phyloP scores from a whole-genome alignment of 768 basidiomycete species.

The Sistotremastrum niveocremeum region DNA sequence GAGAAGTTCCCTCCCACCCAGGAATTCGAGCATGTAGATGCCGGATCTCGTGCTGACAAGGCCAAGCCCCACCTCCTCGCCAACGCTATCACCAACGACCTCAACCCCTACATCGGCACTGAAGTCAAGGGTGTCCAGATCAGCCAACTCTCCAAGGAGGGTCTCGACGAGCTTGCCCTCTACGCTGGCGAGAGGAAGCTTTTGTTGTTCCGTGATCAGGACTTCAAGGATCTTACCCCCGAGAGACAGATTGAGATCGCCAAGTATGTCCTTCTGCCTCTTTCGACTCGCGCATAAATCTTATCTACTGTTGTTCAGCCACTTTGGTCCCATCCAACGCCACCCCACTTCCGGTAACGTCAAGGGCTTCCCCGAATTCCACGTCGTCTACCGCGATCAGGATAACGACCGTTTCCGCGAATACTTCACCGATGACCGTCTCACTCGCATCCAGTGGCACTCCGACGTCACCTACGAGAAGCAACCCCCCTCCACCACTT shows the following conservation, averaged over 20 bases:
- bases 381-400: constrained; percentile 42
- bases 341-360: constrained; percentile 31
- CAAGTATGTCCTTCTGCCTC: constrained; percentile 14
- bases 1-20: constrained; percentile 40
- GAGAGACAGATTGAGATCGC: constrained; percentile 41
- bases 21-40: constrained; percentile 31
- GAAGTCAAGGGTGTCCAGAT: constrained; percentile 38
- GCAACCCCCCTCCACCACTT: constrained; percentile 40
- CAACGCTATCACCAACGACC: constrained; percentile 23
- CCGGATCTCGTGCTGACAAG: constrained; percentile 34
- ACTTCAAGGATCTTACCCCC: constrained; percentile 43
- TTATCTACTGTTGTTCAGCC: neutral
- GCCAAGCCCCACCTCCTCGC: constrained; percentile 37
- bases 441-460: constrained; percentile 35
- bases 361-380: constrained; percentile 44
- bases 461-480: constrained; percentile 46
- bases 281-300: neutral
- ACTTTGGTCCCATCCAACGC: constrained; percentile 15
- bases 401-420: constrained; percentile 29
- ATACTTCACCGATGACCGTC: constrained; percentile 28
- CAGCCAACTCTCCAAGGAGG: constrained; percentile 36
- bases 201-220: constrained; percentile 43
- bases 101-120: constrained; percentile 40
- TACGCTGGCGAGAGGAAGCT: constrained; percentile 40
- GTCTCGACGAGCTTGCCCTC: constrained; percentile 40